A percentile compares a stretch with the other conserved stretches of the same genome.
Evolutionary conservation across 2,329 filamentous ascomycete species (phyloP).

Genomic region (Lecanicillium sp.): DNA sequence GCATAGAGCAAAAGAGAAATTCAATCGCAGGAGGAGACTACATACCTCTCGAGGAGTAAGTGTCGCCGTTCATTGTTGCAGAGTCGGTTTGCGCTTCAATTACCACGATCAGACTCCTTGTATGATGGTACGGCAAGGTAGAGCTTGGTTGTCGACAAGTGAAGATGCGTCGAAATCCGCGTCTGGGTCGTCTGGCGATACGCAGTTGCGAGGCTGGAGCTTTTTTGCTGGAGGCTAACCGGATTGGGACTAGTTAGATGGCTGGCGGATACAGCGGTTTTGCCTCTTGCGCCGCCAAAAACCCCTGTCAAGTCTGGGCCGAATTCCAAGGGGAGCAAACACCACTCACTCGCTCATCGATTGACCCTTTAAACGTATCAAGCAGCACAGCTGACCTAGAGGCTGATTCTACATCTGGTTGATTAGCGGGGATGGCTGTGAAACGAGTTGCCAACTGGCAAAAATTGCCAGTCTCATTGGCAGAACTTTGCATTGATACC

Average conservation of each 20-base stretch:
- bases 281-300: neutral
- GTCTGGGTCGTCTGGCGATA: slow-evolving; percentile 1
- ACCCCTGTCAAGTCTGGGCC: neutral
- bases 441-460: slow-evolving; percentile 67
- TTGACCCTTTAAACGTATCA: too few relatives aligned
- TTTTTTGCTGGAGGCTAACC: slow-evolving; percentile 8
- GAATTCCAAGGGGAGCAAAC: neutral
- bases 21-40: slow-evolving; percentile 13
- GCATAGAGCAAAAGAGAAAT: slow-evolving; percentile 23
- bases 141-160: slow-evolving; percentile 1
- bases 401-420: neutral
- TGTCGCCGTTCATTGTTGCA: slow-evolving; percentile 72
- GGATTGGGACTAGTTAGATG: slow-evolving; percentile 4
- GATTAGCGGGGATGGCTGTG: slow-evolving; percentile 22
- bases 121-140: slow-evolving; percentile 13
- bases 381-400: too few relatives aligned
- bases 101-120: slow-evolving; percentile 9
- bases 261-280: neutral
- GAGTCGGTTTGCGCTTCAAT: slow-evolving; percentile 8
- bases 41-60: slow-evolving; percentile 70
- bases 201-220: slow-evolving; percentile 10
- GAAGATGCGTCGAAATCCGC: slow-evolving; percentile 8
- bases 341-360: too few relatives aligned
- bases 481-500: slow-evolving; percentile 89
- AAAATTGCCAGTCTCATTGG: slow-evolving; percentile 72